These are phyloP conservation scores for Myriosclerotinia duriaeana DNA, from an alignment of 2,329 filamentous ascomycete genomes.

Conservation along the genomic window DNA sequence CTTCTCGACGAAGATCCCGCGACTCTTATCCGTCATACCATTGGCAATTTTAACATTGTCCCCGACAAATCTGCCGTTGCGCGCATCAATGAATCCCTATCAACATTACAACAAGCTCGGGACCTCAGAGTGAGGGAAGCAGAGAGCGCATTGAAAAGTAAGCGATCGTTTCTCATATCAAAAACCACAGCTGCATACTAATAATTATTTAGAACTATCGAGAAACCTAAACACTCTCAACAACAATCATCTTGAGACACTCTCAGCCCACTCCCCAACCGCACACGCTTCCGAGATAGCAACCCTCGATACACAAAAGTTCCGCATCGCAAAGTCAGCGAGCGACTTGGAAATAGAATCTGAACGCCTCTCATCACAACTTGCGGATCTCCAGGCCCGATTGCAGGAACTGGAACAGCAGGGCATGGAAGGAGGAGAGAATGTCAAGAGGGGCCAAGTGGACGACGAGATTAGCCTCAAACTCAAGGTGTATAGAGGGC, in stretches of 20 bases:
- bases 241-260: slow-evolving; percentile 74
- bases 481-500: slow-evolving; percentile 83
- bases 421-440: slow-evolving; percentile 70
- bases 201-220: slow-evolving; percentile 54
- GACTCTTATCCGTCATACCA: slow-evolving; percentile 84
- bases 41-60: slow-evolving; percentile 90
- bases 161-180: slow-evolving; percentile 36
- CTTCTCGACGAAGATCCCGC: slow-evolving; percentile 92
- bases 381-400: slow-evolving; percentile 70
- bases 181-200: not conserved
- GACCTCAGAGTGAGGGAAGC: slow-evolving; percentile 72
- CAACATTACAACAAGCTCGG: slow-evolving; percentile 80
- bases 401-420: slow-evolving; percentile 83
- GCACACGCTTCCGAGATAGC: slow-evolving; percentile 83
- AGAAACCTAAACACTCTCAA: slow-evolving; percentile 74
- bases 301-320: slow-evolving; percentile 87
- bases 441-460: slow-evolving; percentile 46
- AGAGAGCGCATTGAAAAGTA: slow-evolving; percentile 64
- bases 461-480: slow-evolving; percentile 70
- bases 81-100: slow-evolving; percentile 80
- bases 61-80: slow-evolving; percentile 82
- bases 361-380: slow-evolving; percentile 80
- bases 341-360: slow-evolving; percentile 89
- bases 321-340: slow-evolving; percentile 88
- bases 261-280: slow-evolving; percentile 71